Conservation (phyloP, 257 asterid genomes). For the Solanum paucissectum region DNA sequence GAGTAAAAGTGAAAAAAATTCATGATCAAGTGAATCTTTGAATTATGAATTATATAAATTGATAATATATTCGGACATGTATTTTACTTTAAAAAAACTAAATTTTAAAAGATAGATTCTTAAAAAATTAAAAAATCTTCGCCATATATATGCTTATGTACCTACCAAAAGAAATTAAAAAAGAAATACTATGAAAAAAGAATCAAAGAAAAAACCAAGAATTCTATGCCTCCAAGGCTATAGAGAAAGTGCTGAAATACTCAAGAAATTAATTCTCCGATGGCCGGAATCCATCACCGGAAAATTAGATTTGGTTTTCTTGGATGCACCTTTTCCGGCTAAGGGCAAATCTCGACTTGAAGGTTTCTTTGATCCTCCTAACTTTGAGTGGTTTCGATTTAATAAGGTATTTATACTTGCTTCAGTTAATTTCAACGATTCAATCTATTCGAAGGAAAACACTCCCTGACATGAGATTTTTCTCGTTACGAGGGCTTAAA, state of each 20-base stretch:
- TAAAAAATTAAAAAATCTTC: too few species aligned
- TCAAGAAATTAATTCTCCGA: constrained; percentile 9
- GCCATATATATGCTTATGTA: neutral
- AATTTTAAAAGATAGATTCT: neutral
- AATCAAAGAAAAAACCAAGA: constrained; percentile 2
- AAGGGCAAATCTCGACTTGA: constrained; percentile 17
- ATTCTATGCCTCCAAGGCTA: constrained; percentile 27
- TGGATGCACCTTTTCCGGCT: constrained; percentile 22
- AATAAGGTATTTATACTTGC: constrained; percentile 9
- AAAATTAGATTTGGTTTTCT: constrained; percentile 16
- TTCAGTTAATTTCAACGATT: too few species aligned
- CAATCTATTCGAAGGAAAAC: neutral
- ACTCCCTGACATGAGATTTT: too few species aligned
- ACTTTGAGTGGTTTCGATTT: constrained; percentile 21
- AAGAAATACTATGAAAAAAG: neutral
- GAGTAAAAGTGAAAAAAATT: neutral
- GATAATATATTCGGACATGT: rapidly evolving
- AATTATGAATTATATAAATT: too few species aligned
- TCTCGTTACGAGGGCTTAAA: too few species aligned
- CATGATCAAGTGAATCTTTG: neutral
- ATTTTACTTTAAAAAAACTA: too few species aligned
- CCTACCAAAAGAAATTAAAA: neutral
- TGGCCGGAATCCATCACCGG: constrained; percentile 22
- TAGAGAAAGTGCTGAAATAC: constrained; percentile 22
- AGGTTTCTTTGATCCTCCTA: constrained; percentile 25